A percentile compares a stretch with the other conserved stretches of the same genome.
phyloP scores from a whole-genome alignment of 805 yeast genomes.

The Cyberlindnera euphorbiiphila region DNA sequence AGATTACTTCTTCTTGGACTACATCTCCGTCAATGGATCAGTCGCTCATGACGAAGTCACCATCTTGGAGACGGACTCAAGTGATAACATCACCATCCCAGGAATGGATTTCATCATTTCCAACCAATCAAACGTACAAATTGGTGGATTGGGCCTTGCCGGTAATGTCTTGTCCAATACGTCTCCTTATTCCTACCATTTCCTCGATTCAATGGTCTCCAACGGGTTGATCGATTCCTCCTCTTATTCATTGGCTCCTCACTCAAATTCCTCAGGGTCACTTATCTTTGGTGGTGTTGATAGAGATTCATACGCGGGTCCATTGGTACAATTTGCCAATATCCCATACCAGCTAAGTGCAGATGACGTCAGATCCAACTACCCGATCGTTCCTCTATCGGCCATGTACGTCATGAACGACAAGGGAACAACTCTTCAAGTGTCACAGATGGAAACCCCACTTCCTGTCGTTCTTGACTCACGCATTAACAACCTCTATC shows the following conservation, averaged over 20 bases:
- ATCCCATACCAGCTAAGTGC: conserved; percentile 36
- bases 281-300: conserved; percentile 60
- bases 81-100: conserved; percentile 15
- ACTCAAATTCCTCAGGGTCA: conserved; percentile 26
- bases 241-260: conserved; percentile 42
- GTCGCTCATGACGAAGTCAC: conserved; percentile 14
- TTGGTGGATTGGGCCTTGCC: conserved; percentile 48
- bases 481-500: conserved; percentile 41
- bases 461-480: conserved; percentile 60
- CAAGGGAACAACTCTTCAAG: conserved; percentile 28
- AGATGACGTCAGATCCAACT: conserved; percentile 29
- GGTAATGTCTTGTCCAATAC: conserved; percentile 18
- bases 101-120: conserved; percentile 35
- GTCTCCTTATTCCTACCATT: conserved; percentile 7
- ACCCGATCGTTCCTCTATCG: conserved; percentile 46
- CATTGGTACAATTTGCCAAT: conserved; percentile 45
- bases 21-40: conserved; percentile 19
- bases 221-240: conserved; percentile 32
- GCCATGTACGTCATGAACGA: conserved; percentile 40
- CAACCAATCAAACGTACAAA: conserved; percentile 33
- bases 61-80: not conserved
- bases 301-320: conserved; percentile 40
- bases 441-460: not conserved
- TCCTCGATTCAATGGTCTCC: conserved; percentile 33
- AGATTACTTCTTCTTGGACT: conserved; percentile 15